A percentile compares a stretch with the other conserved stretches of the same genome.
phyloP scores from a whole-genome alignment of 1,139 yeast genomes.

The Blastobotrys proliferans region DNA sequence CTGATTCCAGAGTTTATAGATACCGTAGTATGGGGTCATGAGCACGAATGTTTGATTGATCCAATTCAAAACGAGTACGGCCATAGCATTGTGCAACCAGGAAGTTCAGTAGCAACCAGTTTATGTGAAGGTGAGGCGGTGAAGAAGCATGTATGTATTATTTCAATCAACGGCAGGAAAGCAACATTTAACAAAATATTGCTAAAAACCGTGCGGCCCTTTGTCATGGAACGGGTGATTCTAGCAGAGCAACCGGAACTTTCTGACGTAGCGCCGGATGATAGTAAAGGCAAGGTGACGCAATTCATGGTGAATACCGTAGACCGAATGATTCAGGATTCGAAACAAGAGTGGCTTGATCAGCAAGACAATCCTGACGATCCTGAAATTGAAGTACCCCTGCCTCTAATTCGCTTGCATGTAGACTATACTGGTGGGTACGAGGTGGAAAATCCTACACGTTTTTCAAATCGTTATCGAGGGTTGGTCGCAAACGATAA shows the following conservation, averaged over 20 bases:
- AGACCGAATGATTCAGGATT: slow-evolving; percentile 59
- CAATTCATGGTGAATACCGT: slow-evolving; percentile 59
- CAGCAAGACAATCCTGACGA: slow-evolving; percentile 24
- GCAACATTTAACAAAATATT: slow-evolving; percentile 63
- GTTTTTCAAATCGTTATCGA: slow-evolving; percentile 86
- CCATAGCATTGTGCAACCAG: slow-evolving; percentile 81
- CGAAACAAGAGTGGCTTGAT: slow-evolving; percentile 48
- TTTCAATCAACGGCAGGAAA: slow-evolving; percentile 57
- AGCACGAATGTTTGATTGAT: slow-evolving; percentile 85
- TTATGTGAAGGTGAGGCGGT: slow-evolving; percentile 80
- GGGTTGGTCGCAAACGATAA: slow-evolving; percentile 87
- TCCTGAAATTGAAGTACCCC: slow-evolving; percentile 26
- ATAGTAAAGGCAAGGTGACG: slow-evolving; percentile 53
- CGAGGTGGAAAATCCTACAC: slow-evolving; percentile 84
- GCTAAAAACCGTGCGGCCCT: slow-evolving; percentile 76
- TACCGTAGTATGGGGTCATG: slow-evolving; percentile 95
- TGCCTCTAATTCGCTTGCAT: slow-evolving; percentile 75
- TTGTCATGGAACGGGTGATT: slow-evolving; percentile 63
- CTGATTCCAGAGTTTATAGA: slow-evolving; percentile 79
- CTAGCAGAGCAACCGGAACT: slow-evolving; percentile 42
- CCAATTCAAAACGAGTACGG: slow-evolving; percentile 57
- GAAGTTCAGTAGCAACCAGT: slow-evolving; percentile 92
- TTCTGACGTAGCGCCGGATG: slow-evolving; percentile 55
- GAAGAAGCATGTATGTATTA: slow-evolving; percentile 66
- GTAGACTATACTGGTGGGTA: slow-evolving; percentile 90